phyloP scores from a whole-genome alignment of 176 grass and related monocot species.

The sorghum (Sorghum bicolor) region DNA sequence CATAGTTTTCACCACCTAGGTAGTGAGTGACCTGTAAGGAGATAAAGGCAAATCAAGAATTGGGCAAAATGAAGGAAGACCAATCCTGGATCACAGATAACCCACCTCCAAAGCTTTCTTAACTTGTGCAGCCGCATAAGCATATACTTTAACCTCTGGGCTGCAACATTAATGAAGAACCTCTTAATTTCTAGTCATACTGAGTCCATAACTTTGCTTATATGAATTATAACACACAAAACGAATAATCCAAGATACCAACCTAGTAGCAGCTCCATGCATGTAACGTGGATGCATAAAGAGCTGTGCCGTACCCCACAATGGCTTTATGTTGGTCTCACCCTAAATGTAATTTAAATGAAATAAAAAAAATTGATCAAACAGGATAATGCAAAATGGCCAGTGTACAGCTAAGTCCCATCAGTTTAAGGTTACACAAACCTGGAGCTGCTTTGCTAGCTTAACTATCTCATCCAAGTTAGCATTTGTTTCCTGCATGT shows the following conservation, averaged over 20 bases:
- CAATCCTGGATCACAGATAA: background rate
- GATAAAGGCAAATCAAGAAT: slow-evolving; percentile 17
- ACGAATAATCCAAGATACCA: background rate
- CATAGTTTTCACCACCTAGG: slow-evolving; percentile 93
- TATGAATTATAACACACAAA: background rate
- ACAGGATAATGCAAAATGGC: background rate
- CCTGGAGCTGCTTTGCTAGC: slow-evolving; percentile 86
- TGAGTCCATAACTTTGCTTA: background rate
- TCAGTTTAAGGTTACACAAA: slow-evolving; percentile 33
- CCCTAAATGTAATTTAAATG: slow-evolving; percentile 31
- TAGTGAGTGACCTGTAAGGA: slow-evolving; percentile 79
- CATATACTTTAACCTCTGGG: slow-evolving; percentile 61
- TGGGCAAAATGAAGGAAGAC: background rate
- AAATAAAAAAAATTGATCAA: background rate
- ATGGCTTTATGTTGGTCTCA: slow-evolving; percentile 66
- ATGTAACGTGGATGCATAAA: slow-evolving; percentile 90
- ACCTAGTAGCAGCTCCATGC: slow-evolving; percentile 97
- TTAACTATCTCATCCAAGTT: slow-evolving; percentile 90
- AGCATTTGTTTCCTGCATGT: slow-evolving; percentile 86
- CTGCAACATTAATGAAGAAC: slow-evolving; percentile 24
- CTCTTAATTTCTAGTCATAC: background rate
- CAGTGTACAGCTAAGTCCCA: background rate
- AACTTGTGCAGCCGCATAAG: slow-evolving; percentile 96
- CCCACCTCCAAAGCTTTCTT: slow-evolving; percentile 93
- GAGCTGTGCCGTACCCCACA: slow-evolving; percentile 90